Base-by-base conservation (phyloP, 768 basidiomycete species). In the Amanita exitialis region DNA sequence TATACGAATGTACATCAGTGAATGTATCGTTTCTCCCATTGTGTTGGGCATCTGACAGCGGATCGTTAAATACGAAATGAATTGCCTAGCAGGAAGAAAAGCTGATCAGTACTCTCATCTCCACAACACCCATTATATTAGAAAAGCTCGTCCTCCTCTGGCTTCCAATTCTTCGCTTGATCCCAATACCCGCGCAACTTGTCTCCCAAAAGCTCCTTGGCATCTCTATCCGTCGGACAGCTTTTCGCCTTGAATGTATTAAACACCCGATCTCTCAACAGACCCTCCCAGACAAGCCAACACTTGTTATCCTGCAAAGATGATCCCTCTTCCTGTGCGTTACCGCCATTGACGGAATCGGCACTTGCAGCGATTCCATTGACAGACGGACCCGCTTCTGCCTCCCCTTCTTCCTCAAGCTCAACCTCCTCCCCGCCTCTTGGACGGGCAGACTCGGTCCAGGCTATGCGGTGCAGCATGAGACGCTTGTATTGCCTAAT, bases 111-210 rank as follows among this genome's bases (percentile, higher is more conserved):
- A n/a, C n/a, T n/a, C n/a, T 23, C 23, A 23, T 23, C 23, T 2
- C 23, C 39, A 4, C 41, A 44, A 27, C 1, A 5, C 12, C 45
- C 45, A n/a, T 8, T 16, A 8, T 30, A 59, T 67, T 62, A 84
- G 59, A 80, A 79, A 58, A 82, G 56, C 52, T 89, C 85, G 57
- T 89, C 86, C 49, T 91, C 89, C 64, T 87, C 84, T 4, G 80
- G 76, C 63, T 80, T 87, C 80, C 83, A 90, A 60, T 88, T 86
- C 80, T 93, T 96, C 25, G 91, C 83, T 66, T 89, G 78, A 64
- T 97, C 95, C 94, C 94, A 98, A 63, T 92, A 88, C 0, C 90
- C 89, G 44, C 83, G 83, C 66, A 92, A 64, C 73, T 83, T 91
- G 53, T 79, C 76, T 1, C 94, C 94, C 23, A 98, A 73, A 45